Evolutionary conservation across 192 early-diverging fungal species (phyloP), one percentile per base, ranked within the genome.

Genomic region (Backusella mclennaniae): DNA sequence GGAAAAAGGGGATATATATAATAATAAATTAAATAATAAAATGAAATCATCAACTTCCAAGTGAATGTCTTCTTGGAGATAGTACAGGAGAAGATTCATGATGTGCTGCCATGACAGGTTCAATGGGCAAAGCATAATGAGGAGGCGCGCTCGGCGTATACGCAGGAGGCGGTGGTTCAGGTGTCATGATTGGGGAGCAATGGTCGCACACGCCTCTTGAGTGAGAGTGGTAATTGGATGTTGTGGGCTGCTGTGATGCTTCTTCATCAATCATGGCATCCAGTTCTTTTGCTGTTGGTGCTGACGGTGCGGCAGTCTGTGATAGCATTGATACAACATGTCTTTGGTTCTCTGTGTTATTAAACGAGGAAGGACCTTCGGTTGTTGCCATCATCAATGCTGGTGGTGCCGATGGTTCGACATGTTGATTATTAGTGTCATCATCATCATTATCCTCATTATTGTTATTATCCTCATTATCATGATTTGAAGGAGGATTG

Each of bases 91-190:
- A 56, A 14, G 56, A 0, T 63, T 63, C 56, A 63, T 63, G 9
- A 2, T 35, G 35, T n/a, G 36, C n/a, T 36, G n/a, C 35, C 8
- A 26, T 56, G 53, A 63, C 56, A 42, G 42, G 70, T 23, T 29
- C 29, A 46, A 33, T 44, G 35, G 73, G 73, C 38, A 74, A 41
- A n/a, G 31, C 73, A 74, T 74, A 74, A 3, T 42, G 33, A 33
- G 70, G 70, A 59, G 76, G 73, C 11, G 56, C 73, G 29, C 73
- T 69, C n/a, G 76, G 76, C 21, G 76, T 77, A 36, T 77, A 77
- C 1, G 76, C 76, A 41, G 76, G 76, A 29, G 76, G 76, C 41
- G 76, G 76, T 29, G 41, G 21, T 29, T 77, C 70, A 41, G 76
- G 39, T 29, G 35, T 17, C 46, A 31, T 23, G 7, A 19, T 23